Percentiles rank a stretch among this genome's conserved stretches.
These are phyloP conservation scores for Nakazawaea pomicola DNA, from an alignment of 805 yeast genomes.

Conservation along the genomic window DNA sequence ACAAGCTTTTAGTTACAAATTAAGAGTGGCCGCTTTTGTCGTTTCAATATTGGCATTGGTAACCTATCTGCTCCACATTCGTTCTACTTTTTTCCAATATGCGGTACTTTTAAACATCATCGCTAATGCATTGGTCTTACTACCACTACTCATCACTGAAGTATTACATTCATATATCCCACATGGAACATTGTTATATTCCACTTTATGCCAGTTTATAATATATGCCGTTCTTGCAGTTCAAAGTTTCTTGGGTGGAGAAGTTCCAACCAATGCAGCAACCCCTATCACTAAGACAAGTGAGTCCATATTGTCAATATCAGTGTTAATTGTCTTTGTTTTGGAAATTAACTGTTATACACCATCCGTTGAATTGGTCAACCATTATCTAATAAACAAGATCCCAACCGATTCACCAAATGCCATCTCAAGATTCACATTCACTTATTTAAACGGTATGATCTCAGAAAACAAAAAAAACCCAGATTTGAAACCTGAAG, in stretches of 20 bases:
- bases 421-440: slow-evolving; percentile 69
- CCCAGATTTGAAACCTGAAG: slow-evolving; percentile 20
- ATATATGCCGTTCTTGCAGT: neutral
- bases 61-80: neutral
- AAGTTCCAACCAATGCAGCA: too few species aligned
- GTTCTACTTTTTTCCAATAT: neutral
- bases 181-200: neutral
- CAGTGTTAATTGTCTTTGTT: neutral
- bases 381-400: slow-evolving; percentile 12
- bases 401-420: slow-evolving; percentile 35
- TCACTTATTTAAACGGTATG: slow-evolving; percentile 86
- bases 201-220: neutral
- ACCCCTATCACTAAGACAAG: neutral
- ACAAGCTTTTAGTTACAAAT: neutral
- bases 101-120: neutral
- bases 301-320: neutral
- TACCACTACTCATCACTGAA: neutral
- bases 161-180: neutral
- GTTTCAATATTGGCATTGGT: neutral
- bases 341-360: slow-evolving; percentile 4
- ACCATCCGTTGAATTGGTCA: slow-evolving; percentile 15
- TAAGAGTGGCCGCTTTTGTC: neutral
- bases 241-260: neutral
- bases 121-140: neutral
- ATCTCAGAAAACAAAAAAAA: slow-evolving; percentile 62